These are phyloP conservation scores for Amanita rimosa DNA, from an alignment of 768 basidiomycete species.

Conservation along the genomic window DNA sequence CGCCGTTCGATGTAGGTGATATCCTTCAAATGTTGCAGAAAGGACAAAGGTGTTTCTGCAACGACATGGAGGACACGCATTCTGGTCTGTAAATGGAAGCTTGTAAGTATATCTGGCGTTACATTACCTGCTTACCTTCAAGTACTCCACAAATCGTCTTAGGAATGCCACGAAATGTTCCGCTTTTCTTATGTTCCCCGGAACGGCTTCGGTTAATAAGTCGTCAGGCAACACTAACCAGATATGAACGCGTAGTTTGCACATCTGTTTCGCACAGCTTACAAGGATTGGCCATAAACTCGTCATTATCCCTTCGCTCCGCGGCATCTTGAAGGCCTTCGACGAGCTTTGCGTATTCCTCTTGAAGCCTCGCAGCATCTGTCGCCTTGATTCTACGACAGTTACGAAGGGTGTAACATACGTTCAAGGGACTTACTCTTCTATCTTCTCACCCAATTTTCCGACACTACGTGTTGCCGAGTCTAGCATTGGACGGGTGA, in stretches of 20 bases:
- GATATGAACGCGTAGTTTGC: slow-evolving; percentile 2
- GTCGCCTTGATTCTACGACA: slow-evolving; percentile 78
- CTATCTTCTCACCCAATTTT: slow-evolving; percentile 83
- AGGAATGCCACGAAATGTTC: slow-evolving; percentile 99
- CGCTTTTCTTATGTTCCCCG: slow-evolving; percentile 96
- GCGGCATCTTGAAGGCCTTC: slow-evolving; percentile 82
- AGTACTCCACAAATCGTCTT: slow-evolving; percentile 96
- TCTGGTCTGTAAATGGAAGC: slow-evolving; percentile 51
- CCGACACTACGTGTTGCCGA: slow-evolving; percentile 82
- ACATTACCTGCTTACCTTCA: slow-evolving; percentile 54
- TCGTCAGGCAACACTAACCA: slow-evolving; percentile 84
- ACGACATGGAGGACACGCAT: slow-evolving; percentile 99
- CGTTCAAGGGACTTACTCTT: slow-evolving; percentile 55
- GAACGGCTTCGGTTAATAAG: slow-evolving; percentile 88
- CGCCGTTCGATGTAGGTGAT: slow-evolving; percentile 96
- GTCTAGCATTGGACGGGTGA: slow-evolving; percentile 96
- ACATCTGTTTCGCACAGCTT: slow-evolving; percentile 10
- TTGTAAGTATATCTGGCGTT: neutral
- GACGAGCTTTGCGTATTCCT: slow-evolving; percentile 93
- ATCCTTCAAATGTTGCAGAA: slow-evolving; percentile 95
- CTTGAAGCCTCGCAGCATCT: slow-evolving; percentile 88
- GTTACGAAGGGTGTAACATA: neutral
- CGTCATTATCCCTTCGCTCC: slow-evolving; percentile 56
- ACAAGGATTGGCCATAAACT: slow-evolving; percentile 87
- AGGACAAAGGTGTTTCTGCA: slow-evolving; percentile 94